phyloP scores from a whole-genome alignment of 345 rosid species.

The Melaleuca alternifolia region DNA sequence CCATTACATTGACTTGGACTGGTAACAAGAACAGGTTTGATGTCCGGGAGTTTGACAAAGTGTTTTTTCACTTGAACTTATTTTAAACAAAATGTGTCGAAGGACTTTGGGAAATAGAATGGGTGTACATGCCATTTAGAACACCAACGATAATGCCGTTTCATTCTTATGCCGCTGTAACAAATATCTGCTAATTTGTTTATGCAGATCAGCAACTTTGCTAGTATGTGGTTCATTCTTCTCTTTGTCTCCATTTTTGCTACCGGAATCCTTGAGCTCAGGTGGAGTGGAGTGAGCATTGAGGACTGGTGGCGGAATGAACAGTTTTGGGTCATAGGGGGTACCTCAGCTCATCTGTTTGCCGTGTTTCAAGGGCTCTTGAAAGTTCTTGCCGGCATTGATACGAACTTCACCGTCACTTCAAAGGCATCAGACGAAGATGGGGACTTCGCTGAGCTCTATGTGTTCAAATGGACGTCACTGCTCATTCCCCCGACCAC shows the following conservation, averaged over 20 bases:
- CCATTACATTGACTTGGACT: neutral
- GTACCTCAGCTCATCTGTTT: constrained; percentile 10
- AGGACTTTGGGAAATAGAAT: neutral
- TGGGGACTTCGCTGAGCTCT: constrained; percentile 8
- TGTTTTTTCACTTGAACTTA: neutral
- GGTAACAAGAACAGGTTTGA: neutral
- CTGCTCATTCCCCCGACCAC: constrained; percentile 16
- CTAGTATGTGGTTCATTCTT: constrained; percentile 11
- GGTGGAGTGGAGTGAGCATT: constrained; percentile 16
- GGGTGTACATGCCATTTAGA: neutral
- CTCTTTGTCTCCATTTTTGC: constrained; percentile 9
- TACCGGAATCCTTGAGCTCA: constrained; percentile 8
- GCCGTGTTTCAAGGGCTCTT: constrained; percentile 10
- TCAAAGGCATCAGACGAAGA: constrained; percentile 9
- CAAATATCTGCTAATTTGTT: neutral
- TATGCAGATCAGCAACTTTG: constrained; percentile 7
- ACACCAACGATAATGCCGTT: neutral
- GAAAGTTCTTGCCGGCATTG: constrained; percentile 10
- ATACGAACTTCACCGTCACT: constrained; percentile 14
- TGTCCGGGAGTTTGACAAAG: neutral
- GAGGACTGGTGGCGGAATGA: constrained; percentile 21
- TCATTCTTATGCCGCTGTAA: neutral
- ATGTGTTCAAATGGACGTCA: constrained; percentile 12
- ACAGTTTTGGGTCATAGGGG: constrained; percentile 12
- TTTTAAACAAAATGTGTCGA: neutral